A percentile compares a stretch with the other conserved stretches of the same genome.
Conservation (phyloP, 2,329 filamentous ascomycete genomes). For the Pseudohalonectria lignicola region DNA sequence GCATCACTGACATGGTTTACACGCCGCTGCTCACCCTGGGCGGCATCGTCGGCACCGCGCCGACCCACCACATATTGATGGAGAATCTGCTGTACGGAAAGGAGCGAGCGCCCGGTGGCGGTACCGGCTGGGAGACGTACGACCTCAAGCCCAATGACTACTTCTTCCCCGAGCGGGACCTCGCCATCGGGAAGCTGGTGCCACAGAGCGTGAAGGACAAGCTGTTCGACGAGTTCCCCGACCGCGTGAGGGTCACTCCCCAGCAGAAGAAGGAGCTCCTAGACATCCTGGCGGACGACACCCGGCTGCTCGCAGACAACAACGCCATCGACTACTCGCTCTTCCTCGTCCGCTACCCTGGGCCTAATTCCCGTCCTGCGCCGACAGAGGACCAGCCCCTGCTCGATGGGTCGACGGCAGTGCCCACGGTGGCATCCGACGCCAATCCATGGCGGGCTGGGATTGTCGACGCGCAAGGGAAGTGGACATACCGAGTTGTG, state of each 20-base stretch:
- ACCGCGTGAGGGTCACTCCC: conserved; percentile 47
- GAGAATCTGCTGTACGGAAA: conserved; percentile 58
- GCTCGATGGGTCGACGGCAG: conserved; percentile 8
- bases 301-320: conserved; percentile 45
- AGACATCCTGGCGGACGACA: conserved; percentile 46
- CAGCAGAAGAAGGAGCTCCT: conserved; percentile 46
- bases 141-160: conserved; percentile 66
- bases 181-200: conserved; percentile 51
- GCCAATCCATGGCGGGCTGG: conserved; percentile 50
- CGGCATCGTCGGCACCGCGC: conserved; percentile 45
- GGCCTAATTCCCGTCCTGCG: background rate
- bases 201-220: conserved; percentile 54
- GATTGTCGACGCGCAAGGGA: conserved; percentile 47
- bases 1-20: conserved; percentile 60
- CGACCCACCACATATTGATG: conserved; percentile 68
- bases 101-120: conserved; percentile 13
- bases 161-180: conserved; percentile 65
- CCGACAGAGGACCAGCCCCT: conserved; percentile 10
- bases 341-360: conserved; percentile 46
- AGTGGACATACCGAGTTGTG: conserved; percentile 56
- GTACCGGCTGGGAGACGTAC: conserved; percentile 53
- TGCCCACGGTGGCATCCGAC: conserved; percentile 19
- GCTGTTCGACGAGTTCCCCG: conserved; percentile 56
- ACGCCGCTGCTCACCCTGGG: conserved; percentile 46
- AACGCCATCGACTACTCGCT: conserved; percentile 69